Evolutionary conservation across 1,284 basidiomycete genomes (phyloP).

Genomic region (Anthracocystis setariae): DNA sequence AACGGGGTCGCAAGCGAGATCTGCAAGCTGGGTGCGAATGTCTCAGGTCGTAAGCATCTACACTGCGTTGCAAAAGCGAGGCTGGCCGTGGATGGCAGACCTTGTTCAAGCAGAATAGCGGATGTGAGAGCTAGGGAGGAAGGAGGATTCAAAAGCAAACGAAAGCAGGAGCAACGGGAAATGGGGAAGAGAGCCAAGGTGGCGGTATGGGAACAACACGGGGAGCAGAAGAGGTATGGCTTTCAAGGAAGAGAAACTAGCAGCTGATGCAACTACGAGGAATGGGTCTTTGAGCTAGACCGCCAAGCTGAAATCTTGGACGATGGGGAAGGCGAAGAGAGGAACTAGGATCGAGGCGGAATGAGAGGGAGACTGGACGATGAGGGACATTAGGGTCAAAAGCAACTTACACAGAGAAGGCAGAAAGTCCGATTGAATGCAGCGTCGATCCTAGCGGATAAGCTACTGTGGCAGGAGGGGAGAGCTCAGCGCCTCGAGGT

Average conservation of each 20-base stretch:
- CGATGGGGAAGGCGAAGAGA: background rate
- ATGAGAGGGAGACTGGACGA: conserved; percentile 1
- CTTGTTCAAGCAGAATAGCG: conserved; percentile 3
- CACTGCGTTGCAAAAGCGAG: conserved; percentile 11
- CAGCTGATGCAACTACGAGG: conserved; percentile 9
- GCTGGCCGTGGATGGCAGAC: conserved; percentile 10
- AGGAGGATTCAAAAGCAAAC: conserved; percentile 4
- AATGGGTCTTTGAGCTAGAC: background rate
- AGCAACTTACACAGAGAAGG: conserved; percentile 29
- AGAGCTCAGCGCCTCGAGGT: conserved; percentile 18
- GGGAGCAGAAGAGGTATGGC: conserved; percentile 3
- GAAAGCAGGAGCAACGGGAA: conserved; percentile 6
- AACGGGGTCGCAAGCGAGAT: conserved; percentile 2
- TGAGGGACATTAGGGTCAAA: background rate
- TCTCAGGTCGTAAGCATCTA: conserved; percentile 7
- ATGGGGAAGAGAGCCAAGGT: background rate
- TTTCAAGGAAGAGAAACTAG: background rate
- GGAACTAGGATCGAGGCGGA: conserved; percentile 1
- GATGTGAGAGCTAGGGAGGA: conserved; percentile 15
- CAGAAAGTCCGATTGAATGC: conserved; percentile 23
- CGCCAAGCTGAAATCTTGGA: background rate
- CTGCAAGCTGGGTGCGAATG: conserved; percentile 28
- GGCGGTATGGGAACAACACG: conserved; percentile 24
- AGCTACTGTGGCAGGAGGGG: conserved; percentile 20
- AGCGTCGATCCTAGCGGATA: conserved; percentile 39